phyloP scores from a whole-genome alignment of 495 filamentous ascomycete genomes.

The Tuber magnatum region DNA sequence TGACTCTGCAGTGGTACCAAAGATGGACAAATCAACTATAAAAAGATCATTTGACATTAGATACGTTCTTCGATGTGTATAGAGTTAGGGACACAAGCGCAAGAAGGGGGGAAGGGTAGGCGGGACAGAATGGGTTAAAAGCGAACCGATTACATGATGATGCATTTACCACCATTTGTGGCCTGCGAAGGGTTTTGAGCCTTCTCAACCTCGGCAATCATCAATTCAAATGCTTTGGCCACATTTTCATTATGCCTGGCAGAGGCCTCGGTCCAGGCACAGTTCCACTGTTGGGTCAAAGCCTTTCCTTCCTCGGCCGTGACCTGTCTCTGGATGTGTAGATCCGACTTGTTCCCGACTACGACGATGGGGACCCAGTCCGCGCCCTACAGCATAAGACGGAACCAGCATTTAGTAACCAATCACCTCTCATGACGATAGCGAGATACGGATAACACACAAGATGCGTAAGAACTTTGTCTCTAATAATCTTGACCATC shows the following conservation, averaged over 20 bases:
- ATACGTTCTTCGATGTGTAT: slow-evolving; percentile 13
- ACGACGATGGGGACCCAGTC: slow-evolving; percentile 88
- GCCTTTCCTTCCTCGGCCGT: slow-evolving; percentile 71
- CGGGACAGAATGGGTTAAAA: slow-evolving; percentile 26
- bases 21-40: not conserved
- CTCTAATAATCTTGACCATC: slow-evolving; percentile 88
- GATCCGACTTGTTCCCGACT: slow-evolving; percentile 94
- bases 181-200: slow-evolving; percentile 82
- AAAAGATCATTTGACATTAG: not conserved
- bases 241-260: slow-evolving; percentile 93
- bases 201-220: slow-evolving; percentile 94
- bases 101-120: slow-evolving; percentile 7
- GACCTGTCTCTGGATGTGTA: slow-evolving; percentile 92
- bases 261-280: slow-evolving; percentile 89
- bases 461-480: slow-evolving; percentile 95
- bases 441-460: slow-evolving; percentile 49
- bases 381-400: slow-evolving; percentile 57
- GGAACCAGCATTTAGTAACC: slow-evolving; percentile 15
- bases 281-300: slow-evolving; percentile 76
- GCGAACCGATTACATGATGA: slow-evolving; percentile 60
- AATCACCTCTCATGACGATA: slow-evolving; percentile 3
- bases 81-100: slow-evolving; percentile 12
- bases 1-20: not conserved
- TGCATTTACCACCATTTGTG: slow-evolving; percentile 68
- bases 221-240: slow-evolving; percentile 80